Evolutionary conservation across 805 yeast genomes (phyloP), one percentile per base, ranked within the genome.

Genomic region (Wickerhamiella vanderwaltii): DNA sequence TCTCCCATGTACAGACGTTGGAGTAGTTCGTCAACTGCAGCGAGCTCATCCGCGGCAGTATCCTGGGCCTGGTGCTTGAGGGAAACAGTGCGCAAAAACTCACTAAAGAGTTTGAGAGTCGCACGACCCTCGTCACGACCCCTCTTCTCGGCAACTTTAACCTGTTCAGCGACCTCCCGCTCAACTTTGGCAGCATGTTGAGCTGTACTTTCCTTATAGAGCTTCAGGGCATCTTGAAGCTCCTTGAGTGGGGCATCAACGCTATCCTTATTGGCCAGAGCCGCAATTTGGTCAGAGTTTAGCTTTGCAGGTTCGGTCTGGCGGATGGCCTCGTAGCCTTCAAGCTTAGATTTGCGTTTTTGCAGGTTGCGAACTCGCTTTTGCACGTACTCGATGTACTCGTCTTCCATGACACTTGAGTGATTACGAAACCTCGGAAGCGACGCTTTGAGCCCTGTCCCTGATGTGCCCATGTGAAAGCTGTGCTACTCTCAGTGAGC

Each of bases 161-260:
- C 39, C 13, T 33, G 42, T 22, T 46, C 46, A n/a, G 37, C 46
- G 23, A 26, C 23, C 35, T 34, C 45, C 37, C 46, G 39, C 7
- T 33, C 45, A 22, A 46, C 43, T 11, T 35, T 31, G 24, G 47
- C 40, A 17, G 38, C 48, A 23, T 44, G 42, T 26, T 39, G 39
- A 15, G 46, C 48, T 5, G 23, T 40, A 20, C 48, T 49, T n/a
- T 39, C 30, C 36, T 43, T 43, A 48, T 56, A 55, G 12, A 52
- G 34, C 12, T 46, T 46, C 28, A 43, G 41, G 12, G 56, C 43
- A 11, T 61, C 64, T 20, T 43, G 49, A 32, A 61, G 50, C 35
- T 62, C 65, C 44, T 54, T 57, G 35, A 61, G 51, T 9, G 65
- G 64, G 4, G 53, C 56, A 29, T 54, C 54, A 17, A 61, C 66